Evolutionary conservation across 73 alveolate genomes (phyloP), one percentile per base, ranked within the genome.

Genomic region (Stentor coeruleus): DNA sequence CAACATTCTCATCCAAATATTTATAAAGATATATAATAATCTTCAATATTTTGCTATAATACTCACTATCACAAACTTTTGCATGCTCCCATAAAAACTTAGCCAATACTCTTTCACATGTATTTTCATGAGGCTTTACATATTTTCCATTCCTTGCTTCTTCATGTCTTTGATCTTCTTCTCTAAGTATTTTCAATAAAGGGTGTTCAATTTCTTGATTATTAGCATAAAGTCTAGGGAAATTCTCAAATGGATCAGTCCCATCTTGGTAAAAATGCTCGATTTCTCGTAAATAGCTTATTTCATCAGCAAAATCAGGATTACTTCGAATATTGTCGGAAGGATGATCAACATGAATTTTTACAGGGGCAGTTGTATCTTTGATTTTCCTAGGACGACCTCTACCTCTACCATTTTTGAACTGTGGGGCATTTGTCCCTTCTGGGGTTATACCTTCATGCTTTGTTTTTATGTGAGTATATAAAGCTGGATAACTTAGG

Each of bases 391-490:
- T 87, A 0, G 99, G 99, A 77, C 99, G 93, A 6, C 99, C 99
- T 85, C 99, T 87, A 20, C 99, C 98, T 74, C 98, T 92, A 26
- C 98, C 98, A 57, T 94, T 87, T 59, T 96, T 91, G 75, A 87
- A 87, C 81, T 94, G 91, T 37, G 98, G 93, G 0, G 98, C 94
- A 77, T 95, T 88, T 31, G 99, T 96, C 38, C 99, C 99, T 57
- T 90, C 82, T 38, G 98, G 99, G 3, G 98, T 90, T 79, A 81
- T 15, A 30, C 90, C 90, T 0, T 84, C 90, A 85, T 96, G 99
- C 90, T 96, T 96, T 0, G 97, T 91, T 91, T 93, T 97, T 74
- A 97, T 95, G 77, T 97, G 99, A 58, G 99, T 97, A 89, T 97
- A 97, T 58, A 97, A 92, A 0, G 99, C 99, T 3, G 99, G 99